A percentile compares a stretch with the other conserved stretches of the same genome.
Conservation (phyloP, 371 early-diverging fungal genomes). For the Batrachochytrium dendrobatidis region DNA sequence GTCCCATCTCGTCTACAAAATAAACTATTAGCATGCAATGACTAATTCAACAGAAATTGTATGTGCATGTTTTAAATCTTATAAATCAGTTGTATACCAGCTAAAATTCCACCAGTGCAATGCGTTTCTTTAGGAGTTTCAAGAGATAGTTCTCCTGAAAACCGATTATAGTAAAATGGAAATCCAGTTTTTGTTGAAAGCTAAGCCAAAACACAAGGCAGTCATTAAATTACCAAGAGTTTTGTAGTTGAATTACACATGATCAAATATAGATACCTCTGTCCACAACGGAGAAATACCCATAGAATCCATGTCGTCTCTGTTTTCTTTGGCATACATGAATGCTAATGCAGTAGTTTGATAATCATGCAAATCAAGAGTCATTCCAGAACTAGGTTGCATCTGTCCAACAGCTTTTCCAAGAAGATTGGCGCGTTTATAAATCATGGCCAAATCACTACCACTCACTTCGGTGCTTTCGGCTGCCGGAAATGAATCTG, state of each 20-base stretch:
- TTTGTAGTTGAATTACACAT: conserved; percentile 27
- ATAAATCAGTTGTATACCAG: conserved; percentile 39
- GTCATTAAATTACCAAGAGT: conserved; percentile 4
- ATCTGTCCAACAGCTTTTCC: conserved; percentile 40
- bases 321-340: conserved; percentile 41
- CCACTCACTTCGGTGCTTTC: background rate
- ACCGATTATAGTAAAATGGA: conserved; percentile 57
- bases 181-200: conserved; percentile 14
- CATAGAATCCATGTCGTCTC: conserved; percentile 5
- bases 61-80: background rate
- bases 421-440: conserved; percentile 52
- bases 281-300: conserved; percentile 10
- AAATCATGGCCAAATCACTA: conserved; percentile 52
- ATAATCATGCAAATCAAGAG: conserved; percentile 51
- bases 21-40: background rate
- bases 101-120: conserved; percentile 64
- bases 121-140: conserved; percentile 45
- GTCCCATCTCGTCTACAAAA: conserved; percentile 64
- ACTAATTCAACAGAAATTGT: conserved; percentile 16
- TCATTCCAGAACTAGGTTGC: conserved; percentile 46
- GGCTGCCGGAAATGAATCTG: background rate
- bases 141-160: conserved; percentile 50
- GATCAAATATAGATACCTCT: conserved; percentile 2
- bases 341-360: conserved; percentile 26
- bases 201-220: background rate